Conservation (phyloP, 2,329 filamentous ascomycete species). For the Annulohypoxylon truncatum region DNA sequence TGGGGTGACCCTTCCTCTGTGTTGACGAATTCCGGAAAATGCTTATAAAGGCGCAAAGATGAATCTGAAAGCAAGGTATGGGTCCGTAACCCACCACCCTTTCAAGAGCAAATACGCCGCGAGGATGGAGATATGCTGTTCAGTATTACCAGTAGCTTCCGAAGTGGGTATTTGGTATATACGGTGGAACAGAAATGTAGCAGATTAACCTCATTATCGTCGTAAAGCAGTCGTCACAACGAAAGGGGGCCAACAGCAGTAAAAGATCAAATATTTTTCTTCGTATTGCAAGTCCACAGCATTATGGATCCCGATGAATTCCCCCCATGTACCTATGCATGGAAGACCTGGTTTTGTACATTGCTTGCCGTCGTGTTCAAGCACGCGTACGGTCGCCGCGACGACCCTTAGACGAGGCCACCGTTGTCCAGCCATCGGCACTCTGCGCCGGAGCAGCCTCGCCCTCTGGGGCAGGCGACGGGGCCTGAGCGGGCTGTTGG, state of each 20-base stretch:
- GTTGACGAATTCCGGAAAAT: slow-evolving; percentile 5
- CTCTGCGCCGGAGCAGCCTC: slow-evolving; percentile 56
- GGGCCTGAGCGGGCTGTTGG: slow-evolving; percentile 52
- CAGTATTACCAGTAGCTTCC: slow-evolving; percentile 8
- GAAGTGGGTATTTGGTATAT: slow-evolving; percentile 23
- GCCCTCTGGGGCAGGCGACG: slow-evolving; percentile 43
- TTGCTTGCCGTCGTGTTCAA: slow-evolving; percentile 30
- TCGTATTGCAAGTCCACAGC: slow-evolving; percentile 42
- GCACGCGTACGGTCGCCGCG: slow-evolving; percentile 42
- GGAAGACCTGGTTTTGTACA: slow-evolving; percentile 46
- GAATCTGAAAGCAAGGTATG: neutral
- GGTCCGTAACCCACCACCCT: neutral
- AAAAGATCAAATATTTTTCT: slow-evolving; percentile 40
- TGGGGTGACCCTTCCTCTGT: slow-evolving; percentile 1
- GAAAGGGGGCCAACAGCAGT: slow-evolving; percentile 25
- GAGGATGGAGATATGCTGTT: neutral
- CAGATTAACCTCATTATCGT: slow-evolving; percentile 28
- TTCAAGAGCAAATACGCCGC: neutral
- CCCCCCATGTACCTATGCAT: slow-evolving; percentile 40
- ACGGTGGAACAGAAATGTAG: slow-evolving; percentile 19
- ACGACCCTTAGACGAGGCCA: slow-evolving; percentile 61
- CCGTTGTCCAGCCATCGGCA: slow-evolving; percentile 75
- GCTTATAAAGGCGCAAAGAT: neutral
- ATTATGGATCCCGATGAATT: slow-evolving; percentile 43
- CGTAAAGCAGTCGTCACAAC: slow-evolving; percentile 34